A percentile compares a stretch with the other conserved stretches of the same genome.
Conservation (phyloP, 495 filamentous ascomycete genomes). For the Copromyces sp. region DNA sequence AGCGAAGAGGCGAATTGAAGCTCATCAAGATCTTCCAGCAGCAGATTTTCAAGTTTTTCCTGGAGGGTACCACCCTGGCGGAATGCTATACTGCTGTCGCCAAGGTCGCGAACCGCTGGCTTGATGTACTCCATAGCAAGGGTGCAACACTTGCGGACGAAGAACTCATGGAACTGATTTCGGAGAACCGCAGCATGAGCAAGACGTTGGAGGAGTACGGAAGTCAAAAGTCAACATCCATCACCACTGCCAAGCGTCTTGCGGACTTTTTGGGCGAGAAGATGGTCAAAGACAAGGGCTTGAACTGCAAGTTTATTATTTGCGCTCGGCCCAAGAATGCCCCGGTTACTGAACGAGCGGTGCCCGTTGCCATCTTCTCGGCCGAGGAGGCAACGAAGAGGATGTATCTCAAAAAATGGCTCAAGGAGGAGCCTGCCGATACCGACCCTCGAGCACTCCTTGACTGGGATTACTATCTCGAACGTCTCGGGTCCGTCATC, state of each 20-base stretch:
- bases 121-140: slow-evolving; percentile 83
- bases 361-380: slow-evolving; percentile 95
- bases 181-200: slow-evolving; percentile 93
- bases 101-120: slow-evolving; percentile 90
- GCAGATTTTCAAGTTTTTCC: slow-evolving; percentile 98
- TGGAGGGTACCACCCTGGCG: slow-evolving; percentile 73
- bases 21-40: slow-evolving; percentile 99
- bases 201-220: slow-evolving; percentile 97
- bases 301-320: slow-evolving; percentile 99
- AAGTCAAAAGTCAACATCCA: slow-evolving; percentile 89
- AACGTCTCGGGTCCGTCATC: slow-evolving; percentile 89
- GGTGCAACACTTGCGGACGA: slow-evolving; percentile 86
- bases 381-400: slow-evolving; percentile 80
- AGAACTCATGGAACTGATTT: slow-evolving; percentile 97
- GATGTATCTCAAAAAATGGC: slow-evolving; percentile 86
- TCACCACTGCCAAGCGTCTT: slow-evolving; percentile 91
- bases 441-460: slow-evolving; percentile 84
- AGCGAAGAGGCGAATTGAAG: slow-evolving; percentile 95
- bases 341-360: slow-evolving; percentile 87
- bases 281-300: slow-evolving; percentile 97
- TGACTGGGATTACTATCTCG: slow-evolving; percentile 94
- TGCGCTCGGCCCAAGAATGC: slow-evolving; percentile 76
- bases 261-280: slow-evolving; percentile 96
- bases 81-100: slow-evolving; percentile 91
- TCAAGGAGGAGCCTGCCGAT: slow-evolving; percentile 85